These are phyloP conservation scores for Malus hybrid DNA, from an alignment of 331 rosid genomes.

Conservation along the genomic window DNA sequence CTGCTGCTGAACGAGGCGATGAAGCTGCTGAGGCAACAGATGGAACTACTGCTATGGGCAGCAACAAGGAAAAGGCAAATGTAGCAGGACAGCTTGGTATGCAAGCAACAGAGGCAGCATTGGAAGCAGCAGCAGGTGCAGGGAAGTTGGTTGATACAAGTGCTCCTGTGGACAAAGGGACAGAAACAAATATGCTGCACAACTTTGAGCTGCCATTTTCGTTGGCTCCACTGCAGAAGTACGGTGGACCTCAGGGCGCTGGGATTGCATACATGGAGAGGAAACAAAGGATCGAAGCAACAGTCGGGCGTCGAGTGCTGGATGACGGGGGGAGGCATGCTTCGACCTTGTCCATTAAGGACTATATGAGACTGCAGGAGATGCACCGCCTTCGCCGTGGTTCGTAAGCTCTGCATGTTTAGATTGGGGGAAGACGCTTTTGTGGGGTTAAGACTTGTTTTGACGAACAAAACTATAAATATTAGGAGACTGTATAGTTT, in stretches of 20 bases:
- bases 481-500: too few species aligned
- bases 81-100: constrained; percentile 9
- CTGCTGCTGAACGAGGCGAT: not conserved
- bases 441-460: not conserved
- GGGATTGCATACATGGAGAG: constrained; percentile 37
- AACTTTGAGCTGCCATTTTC: constrained; percentile 51
- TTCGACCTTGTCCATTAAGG: constrained; percentile 43
- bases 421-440: not conserved
- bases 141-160: constrained; percentile 52
- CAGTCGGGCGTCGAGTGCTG: constrained; percentile 38
- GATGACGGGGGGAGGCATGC: constrained; percentile 43
- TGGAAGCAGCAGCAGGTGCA: constrained; percentile 52
- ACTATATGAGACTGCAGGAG: constrained; percentile 17
- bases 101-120: constrained; percentile 33
- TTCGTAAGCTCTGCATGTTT: not conserved
- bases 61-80: not conserved
- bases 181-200: constrained; percentile 39
- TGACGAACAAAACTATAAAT: too few species aligned
- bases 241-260: constrained; percentile 45
- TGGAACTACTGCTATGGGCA: constrained; percentile 6
- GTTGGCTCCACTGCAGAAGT: constrained; percentile 35
- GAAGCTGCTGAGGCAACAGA: constrained; percentile 17
- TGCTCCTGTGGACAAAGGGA: constrained; percentile 51
- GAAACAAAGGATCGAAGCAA: constrained; percentile 59
- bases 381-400: not conserved